Evolutionary conservation across 2,329 filamentous ascomycete genomes (phyloP).

Genomic region (Colletotrichum limetticola): DNA sequence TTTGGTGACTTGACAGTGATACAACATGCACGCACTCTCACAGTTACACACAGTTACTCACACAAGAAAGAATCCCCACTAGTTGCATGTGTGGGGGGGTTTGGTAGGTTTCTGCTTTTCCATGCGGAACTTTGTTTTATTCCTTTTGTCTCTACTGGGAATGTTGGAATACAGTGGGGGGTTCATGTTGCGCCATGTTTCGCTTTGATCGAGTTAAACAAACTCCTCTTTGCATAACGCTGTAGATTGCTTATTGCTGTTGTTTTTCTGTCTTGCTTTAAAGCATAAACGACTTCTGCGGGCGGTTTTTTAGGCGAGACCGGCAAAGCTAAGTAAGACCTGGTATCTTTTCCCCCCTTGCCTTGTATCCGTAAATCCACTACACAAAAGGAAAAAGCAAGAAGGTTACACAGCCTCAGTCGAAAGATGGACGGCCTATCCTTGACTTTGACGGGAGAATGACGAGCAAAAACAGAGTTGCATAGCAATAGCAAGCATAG

Average conservation of each 20-base stretch:
- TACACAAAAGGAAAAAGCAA: neutral
- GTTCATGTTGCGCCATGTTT: constrained; percentile 1
- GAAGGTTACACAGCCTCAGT: neutral
- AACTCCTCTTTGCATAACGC: constrained; percentile 2
- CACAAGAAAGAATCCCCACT: neutral
- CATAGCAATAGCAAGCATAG: no score
- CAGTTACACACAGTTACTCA: neutral
- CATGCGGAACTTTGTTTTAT: neutral
- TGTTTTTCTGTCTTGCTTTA: neutral
- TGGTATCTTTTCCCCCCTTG: neutral
- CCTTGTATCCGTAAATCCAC: neutral
- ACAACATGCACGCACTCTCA: neutral
- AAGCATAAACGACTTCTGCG: neutral
- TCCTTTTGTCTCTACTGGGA: neutral
- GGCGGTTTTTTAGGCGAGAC: neutral
- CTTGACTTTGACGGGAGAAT: constrained; percentile 8
- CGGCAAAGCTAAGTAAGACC: neutral
- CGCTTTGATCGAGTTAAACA: neutral
- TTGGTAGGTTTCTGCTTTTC: neutral
- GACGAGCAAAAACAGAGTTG: neutral
- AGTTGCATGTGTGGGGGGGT: neutral
- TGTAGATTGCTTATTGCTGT: constrained; percentile 13
- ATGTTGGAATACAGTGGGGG: neutral
- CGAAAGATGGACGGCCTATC: constrained; percentile 6
- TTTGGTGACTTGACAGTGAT: neutral